Conservation (phyloP, 192 early-diverging fungal genomes). For the Neocallimastix lanati region DNA sequence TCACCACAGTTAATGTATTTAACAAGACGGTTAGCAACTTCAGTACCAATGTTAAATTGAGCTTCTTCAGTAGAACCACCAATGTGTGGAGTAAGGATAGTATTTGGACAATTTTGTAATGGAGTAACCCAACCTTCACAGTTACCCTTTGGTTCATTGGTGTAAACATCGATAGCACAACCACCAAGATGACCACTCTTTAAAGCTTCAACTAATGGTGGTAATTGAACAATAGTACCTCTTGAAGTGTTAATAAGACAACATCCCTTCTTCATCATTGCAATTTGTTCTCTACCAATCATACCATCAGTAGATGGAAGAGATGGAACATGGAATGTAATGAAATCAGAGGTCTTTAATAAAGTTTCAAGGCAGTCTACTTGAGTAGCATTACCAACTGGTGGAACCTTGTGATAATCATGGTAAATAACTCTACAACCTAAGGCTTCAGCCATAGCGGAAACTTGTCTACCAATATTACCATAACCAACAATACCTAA, state of each 20-base stretch:
- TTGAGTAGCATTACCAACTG: slow-evolving; percentile 17
- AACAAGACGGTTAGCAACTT: slow-evolving; percentile 68
- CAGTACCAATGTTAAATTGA: slow-evolving; percentile 87
- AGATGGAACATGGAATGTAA: slow-evolving; percentile 92
- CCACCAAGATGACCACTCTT: slow-evolving; percentile 73
- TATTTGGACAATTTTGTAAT: slow-evolving; percentile 72
- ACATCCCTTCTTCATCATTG: slow-evolving; percentile 72
- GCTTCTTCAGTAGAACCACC: slow-evolving; percentile 99
- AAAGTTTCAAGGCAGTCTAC: slow-evolving; percentile 11
- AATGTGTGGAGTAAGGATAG: slow-evolving; percentile 95
- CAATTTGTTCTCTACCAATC: slow-evolving; percentile 76
- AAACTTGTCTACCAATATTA: slow-evolving; percentile 94
- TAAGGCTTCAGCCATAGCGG: slow-evolving; percentile 86
- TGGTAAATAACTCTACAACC: slow-evolving; percentile 78
- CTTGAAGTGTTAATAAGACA: slow-evolving; percentile 91
- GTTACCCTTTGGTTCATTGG: slow-evolving; percentile 83
- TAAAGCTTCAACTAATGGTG: slow-evolving; percentile 68
- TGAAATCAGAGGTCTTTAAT: slow-evolving; percentile 53
- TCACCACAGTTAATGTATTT: slow-evolving; percentile 80
- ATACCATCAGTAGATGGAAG: slow-evolving; percentile 94
- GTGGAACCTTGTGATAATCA: slow-evolving; percentile 19
- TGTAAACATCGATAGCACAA: slow-evolving; percentile 92
- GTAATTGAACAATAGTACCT: slow-evolving; percentile 75
- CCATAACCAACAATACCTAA: slow-evolving; percentile 96
- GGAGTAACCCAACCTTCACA: slow-evolving; percentile 57